Base-by-base conservation (phyloP, 2,329 filamentous ascomycete genomes). In the Didymellaceae sp. region DNA sequence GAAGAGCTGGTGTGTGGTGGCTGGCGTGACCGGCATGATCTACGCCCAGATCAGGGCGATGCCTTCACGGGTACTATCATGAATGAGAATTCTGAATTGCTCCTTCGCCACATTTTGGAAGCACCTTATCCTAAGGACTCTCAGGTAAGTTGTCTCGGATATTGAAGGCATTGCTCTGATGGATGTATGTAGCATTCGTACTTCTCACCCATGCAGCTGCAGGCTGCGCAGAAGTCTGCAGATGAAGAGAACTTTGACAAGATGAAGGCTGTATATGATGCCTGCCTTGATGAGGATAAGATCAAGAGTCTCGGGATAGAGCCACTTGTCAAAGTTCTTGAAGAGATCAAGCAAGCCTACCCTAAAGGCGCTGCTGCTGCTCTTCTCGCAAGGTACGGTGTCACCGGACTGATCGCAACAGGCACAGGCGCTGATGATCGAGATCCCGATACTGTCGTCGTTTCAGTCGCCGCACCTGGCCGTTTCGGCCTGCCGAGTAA, bases 1-100 rank as follows among this genome's bases (percentile, higher is more conserved):
- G 84, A 88, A 52, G 77, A 85, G 65, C 80, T 85, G 47, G 84
- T 85, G 16, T 89, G 87, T 60, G 86, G 84, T 46, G 86, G 86
- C 9, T 90, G 86, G 82, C 77, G 80, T 43, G 77, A 83, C 17
- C 78, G 76, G 8, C 82, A 89, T 71, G 86, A 88, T 61, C 79
- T 89, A 50, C 81, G 86, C 3, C 74, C 83, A 3, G 87, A 89
- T 62, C 82, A 86, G 55, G 79, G 82, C 25, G 79, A 80, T 58
- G 79, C 80, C 25, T 87, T 85, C 52, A 82, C 85, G 2, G 80
- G 80, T 18, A 83, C 79, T 2, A 77, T 84, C 52, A 85, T 89
- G 82, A 74, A 74, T 16, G 86, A 88, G 64, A 80, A 80, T 51
- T 82, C 82, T 5, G 78, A 85, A 58, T 77, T 78, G 40, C 74